These are phyloP conservation scores for Cladorrhinum sp. DNA, from an alignment of 2,329 filamentous ascomycete genomes.

Conservation along the genomic window DNA sequence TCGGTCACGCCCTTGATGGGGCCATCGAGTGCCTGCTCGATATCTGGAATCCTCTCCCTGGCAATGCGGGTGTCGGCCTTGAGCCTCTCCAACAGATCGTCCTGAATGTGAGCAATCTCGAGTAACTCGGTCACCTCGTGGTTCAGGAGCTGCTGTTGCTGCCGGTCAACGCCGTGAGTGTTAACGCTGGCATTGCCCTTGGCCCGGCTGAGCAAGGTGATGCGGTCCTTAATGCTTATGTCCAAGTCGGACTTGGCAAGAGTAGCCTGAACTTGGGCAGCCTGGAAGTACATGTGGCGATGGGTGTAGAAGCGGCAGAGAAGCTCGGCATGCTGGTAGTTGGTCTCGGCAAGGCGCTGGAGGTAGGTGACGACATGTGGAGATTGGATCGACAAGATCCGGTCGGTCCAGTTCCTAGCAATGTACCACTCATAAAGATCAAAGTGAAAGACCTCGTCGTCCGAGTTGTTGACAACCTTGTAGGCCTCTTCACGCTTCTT, in stretches of 20 bases:
- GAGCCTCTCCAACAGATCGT: constrained; percentile 80
- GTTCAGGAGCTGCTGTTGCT: constrained; percentile 78
- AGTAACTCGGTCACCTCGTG: constrained; percentile 83
- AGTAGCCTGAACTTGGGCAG: constrained; percentile 79
- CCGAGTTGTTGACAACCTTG: constrained; percentile 79
- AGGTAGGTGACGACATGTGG: constrained; percentile 85
- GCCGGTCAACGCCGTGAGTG: constrained; percentile 71
- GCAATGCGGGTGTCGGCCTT: constrained; percentile 68
- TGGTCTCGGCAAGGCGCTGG: constrained; percentile 67
- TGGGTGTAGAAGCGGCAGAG: constrained; percentile 91
- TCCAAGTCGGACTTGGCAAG: constrained; percentile 80
- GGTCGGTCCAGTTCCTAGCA: constrained; percentile 75
- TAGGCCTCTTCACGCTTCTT: constrained; percentile 87
- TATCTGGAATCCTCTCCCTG: constrained; percentile 58
- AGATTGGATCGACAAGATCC: constrained; percentile 79
- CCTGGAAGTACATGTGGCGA: constrained; percentile 77
- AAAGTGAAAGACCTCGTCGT: constrained; percentile 92
- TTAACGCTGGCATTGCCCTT: constrained; percentile 89
- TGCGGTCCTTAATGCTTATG: constrained; percentile 77
- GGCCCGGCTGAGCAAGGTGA: constrained; percentile 84
- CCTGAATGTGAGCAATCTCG: constrained; percentile 91
- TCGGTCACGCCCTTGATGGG: constrained; percentile 71
- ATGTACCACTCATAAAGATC: constrained; percentile 99
- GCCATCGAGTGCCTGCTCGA: constrained; percentile 70
- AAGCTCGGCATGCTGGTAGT: constrained; percentile 79